Evolutionary conservation across 208 protist genomes (phyloP).

Genomic region (Acanthamoeba royreba): DNA sequence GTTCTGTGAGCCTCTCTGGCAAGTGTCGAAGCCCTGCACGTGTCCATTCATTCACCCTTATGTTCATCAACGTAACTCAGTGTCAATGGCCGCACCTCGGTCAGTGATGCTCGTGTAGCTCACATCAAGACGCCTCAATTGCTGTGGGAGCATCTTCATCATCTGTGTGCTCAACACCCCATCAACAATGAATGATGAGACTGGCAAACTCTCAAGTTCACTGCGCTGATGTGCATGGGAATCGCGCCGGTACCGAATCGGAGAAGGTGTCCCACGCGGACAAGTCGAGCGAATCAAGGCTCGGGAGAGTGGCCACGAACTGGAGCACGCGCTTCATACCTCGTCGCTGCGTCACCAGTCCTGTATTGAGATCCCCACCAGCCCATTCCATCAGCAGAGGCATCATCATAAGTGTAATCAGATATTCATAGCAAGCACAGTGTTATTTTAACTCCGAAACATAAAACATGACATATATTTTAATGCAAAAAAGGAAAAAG

Average conservation of each 20-base stretch:
- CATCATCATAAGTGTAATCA: too few relatives aligned
- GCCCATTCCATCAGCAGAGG: too few relatives aligned
- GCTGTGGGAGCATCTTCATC: background rate
- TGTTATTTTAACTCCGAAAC: too few relatives aligned
- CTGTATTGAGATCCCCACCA: too few relatives aligned
- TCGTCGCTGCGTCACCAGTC: background rate
- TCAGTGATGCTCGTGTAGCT: background rate
- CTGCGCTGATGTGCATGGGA: background rate
- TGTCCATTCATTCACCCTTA: too few relatives aligned
- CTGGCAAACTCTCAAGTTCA: background rate
- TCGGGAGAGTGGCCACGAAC: background rate
- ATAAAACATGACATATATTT: background rate
- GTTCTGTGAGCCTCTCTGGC: too few relatives aligned
- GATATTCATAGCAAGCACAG: too few relatives aligned
- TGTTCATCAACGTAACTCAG: background rate
- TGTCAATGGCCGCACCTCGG: too few relatives aligned
- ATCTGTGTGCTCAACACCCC: background rate
- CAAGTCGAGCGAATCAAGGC: background rate
- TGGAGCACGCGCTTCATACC: background rate
- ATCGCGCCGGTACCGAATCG: background rate
- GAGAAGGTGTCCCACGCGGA: background rate
- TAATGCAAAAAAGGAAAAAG: background rate
- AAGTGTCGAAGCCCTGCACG: background rate
- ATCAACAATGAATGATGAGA: background rate
- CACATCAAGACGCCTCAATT: background rate